These are phyloP conservation scores for Entomophthora muscae DNA, from an alignment of 371 early-diverging fungal genomes.

Conservation along the genomic window DNA sequence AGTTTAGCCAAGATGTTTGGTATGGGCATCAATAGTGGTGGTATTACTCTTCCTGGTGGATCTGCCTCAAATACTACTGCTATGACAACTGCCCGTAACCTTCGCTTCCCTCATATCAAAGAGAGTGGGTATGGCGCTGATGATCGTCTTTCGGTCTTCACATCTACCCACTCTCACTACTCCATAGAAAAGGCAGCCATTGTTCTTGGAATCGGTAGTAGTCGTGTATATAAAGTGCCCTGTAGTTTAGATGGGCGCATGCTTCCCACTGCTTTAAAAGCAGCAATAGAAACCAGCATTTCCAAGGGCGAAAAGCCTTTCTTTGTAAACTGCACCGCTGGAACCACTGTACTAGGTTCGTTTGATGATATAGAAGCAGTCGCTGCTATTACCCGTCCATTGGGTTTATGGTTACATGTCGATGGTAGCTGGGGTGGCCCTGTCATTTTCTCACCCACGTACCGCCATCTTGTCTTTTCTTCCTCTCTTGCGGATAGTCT, in stretches of 20 bases:
- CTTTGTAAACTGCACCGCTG: conserved; percentile 71
- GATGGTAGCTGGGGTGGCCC: conserved; percentile 79
- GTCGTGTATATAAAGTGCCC: conserved; percentile 46
- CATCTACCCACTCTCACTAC: conserved; percentile 59
- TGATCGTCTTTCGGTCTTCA: conserved; percentile 36
- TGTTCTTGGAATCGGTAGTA: conserved; percentile 52
- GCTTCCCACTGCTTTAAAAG: conserved; percentile 30
- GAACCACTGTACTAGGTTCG: conserved; percentile 73
- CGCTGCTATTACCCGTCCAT: conserved; percentile 32
- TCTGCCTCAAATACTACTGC: conserved; percentile 64
- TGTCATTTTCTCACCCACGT: conserved; percentile 29
- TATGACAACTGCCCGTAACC: conserved; percentile 58
- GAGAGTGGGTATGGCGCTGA: conserved; percentile 11
- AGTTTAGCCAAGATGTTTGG: conserved; percentile 35
- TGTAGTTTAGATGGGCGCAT: conserved; percentile 44
- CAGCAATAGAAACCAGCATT: conserved; percentile 22
- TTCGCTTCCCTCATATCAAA: conserved; percentile 41
- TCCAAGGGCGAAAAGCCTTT: conserved; percentile 36
- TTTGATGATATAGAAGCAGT: conserved; percentile 57
- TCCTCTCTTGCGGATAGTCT: conserved; percentile 41
- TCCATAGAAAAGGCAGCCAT: conserved; percentile 60
- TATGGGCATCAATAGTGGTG: conserved; percentile 32
- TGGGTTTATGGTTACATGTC: conserved; percentile 63
- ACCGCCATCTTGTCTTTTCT: conserved; percentile 26
- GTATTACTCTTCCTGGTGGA: conserved; percentile 66